Evolutionary conservation across 108 stramenopile genomes (phyloP).

Genomic region (Cyclotella choctawhatcheeana): DNA sequence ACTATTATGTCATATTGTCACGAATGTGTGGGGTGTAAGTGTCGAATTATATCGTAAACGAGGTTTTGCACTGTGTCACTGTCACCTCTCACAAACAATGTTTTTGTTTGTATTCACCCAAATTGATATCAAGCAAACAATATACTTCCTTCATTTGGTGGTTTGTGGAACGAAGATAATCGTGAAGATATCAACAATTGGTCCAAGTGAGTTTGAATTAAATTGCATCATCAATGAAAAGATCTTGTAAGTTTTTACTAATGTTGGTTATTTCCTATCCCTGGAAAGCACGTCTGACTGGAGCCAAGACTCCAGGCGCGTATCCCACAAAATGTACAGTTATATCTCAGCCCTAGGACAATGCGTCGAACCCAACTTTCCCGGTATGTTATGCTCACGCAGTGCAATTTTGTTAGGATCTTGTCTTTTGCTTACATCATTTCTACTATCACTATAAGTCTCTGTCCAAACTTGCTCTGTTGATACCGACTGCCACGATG

Average conservation of each 20-base stretch:
- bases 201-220: neutral
- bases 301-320: neutral
- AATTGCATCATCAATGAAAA: no score
- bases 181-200: neutral
- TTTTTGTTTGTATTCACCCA: neutral
- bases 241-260: neutral
- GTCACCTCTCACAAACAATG: neutral
- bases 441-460: neutral
- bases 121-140: neutral
- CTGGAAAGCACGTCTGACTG: neutral
- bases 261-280: neutral
- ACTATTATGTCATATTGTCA: conserved; percentile 17
- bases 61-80: neutral
- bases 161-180: neutral
- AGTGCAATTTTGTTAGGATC: no score
- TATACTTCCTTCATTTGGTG: neutral
- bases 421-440: neutral
- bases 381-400: no score
- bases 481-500: conserved; percentile 17
- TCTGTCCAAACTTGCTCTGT: neutral
- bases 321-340: neutral
- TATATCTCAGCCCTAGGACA: neutral
- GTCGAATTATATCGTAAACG: no score
- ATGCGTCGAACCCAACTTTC: conserved; percentile 1
- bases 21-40: neutral